These are phyloP conservation scores for Lentinus polychrous DNA, from an alignment of 1,284 basidiomycete species.

Conservation along the genomic window DNA sequence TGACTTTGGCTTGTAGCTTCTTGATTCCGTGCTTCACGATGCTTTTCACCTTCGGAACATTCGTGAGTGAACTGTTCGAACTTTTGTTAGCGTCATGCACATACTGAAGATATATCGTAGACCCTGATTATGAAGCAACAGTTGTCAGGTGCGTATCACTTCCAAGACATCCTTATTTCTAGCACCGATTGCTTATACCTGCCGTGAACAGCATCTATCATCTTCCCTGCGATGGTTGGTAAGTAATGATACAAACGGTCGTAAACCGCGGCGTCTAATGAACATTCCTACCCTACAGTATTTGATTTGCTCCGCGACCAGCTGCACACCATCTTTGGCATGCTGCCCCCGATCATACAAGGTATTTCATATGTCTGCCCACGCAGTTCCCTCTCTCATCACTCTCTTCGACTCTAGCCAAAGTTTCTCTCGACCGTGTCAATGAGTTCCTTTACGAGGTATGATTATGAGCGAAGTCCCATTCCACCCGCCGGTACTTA, in stretches of 20 bases:
- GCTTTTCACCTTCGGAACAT: constrained; percentile 60
- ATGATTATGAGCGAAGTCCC: constrained; percentile 4
- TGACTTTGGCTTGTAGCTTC: constrained; percentile 32
- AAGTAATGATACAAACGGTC: too few relatives aligned
- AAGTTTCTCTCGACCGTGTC: constrained; percentile 40
- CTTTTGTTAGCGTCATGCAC: not conserved
- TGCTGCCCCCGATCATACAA: constrained; percentile 26
- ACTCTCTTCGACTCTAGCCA: constrained; percentile 24
- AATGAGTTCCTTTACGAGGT: constrained; percentile 38
- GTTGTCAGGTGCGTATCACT: constrained; percentile 21
- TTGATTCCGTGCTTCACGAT: constrained; percentile 61
- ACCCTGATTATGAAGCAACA: constrained; percentile 26
- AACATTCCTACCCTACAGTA: constrained; percentile 17
- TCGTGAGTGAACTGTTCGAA: constrained; percentile 22
- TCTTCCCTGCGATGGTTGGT: constrained; percentile 31
- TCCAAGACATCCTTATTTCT: constrained; percentile 13
- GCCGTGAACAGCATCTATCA: constrained; percentile 27
- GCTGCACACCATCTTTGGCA: constrained; percentile 25
- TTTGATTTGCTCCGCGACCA: constrained; percentile 32
- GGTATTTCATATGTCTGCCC: constrained; percentile 21
- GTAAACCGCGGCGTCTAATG: too few relatives aligned
- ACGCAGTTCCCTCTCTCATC: constrained; percentile 20
- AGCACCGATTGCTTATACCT: constrained; percentile 10
- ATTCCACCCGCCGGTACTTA: constrained; percentile 4
- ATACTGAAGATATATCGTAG: constrained; percentile 14